Evolutionary conservation across 1,284 basidiomycete species (phyloP).

Genomic region (Prillingera fragicola): DNA sequence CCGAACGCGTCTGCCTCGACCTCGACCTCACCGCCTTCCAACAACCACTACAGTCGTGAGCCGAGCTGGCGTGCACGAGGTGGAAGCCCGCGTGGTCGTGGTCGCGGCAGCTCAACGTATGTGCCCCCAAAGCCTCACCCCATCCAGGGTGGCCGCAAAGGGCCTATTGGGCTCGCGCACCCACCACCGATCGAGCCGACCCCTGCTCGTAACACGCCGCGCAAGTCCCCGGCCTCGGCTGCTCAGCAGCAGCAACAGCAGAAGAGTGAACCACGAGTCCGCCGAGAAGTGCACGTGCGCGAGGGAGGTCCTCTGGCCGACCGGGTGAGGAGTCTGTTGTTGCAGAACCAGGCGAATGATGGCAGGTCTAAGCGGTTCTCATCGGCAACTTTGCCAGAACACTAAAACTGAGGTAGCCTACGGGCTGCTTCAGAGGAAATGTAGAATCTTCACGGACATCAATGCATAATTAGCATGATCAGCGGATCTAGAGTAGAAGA

Average conservation of each 20-base stretch:
- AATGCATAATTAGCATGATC: no score
- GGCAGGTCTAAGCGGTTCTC: slow-evolving; percentile 1
- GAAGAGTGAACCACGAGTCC: slow-evolving; percentile 17
- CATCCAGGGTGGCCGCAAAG: slow-evolving; percentile 33
- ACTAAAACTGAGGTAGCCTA: no score
- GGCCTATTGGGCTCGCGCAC: slow-evolving; percentile 33
- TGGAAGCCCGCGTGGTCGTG: neutral
- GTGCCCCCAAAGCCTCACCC: slow-evolving; percentile 24
- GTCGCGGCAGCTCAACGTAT: neutral
- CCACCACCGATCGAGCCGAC: slow-evolving; percentile 27
- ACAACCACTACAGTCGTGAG: neutral
- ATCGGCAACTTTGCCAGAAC: no score
- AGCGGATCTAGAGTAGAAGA: no score
- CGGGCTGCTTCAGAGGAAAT: no score
- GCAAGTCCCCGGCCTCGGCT: neutral
- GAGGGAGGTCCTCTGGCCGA: slow-evolving; percentile 27
- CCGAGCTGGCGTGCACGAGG: neutral
- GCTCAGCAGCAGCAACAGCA: neutral
- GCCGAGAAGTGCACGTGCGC: slow-evolving; percentile 30
- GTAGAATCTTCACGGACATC: no score
- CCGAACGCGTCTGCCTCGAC: slow-evolving; percentile 2
- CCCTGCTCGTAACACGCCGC: neutral
- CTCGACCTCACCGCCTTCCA: neutral
- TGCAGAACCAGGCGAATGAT: slow-evolving; percentile 22
- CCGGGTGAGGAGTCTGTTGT: slow-evolving; percentile 28